Conservation (phyloP, 371 early-diverging fungal genomes). For the Mucor piriformis region DNA sequence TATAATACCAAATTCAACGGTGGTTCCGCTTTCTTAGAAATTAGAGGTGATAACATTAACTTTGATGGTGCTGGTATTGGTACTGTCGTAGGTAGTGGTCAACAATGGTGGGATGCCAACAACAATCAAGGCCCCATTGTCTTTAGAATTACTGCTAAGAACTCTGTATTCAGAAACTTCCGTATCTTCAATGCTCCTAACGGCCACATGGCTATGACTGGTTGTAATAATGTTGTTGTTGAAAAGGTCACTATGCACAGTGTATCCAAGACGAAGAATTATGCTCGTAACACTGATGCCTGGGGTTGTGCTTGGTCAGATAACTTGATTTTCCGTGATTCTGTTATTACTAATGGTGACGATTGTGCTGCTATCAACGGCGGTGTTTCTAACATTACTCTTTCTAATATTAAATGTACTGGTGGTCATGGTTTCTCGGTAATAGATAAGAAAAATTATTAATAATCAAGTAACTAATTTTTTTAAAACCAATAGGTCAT, state of each 20-base stretch:
- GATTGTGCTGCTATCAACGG: constrained; percentile 42
- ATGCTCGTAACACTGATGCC: constrained; percentile 39
- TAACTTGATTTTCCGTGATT: constrained; percentile 28
- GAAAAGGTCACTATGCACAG: constrained; percentile 34
- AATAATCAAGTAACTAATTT: too few species aligned
- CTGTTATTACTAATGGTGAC: constrained; percentile 31
- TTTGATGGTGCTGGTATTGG: constrained; percentile 31
- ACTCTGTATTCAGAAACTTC: constrained; percentile 40
- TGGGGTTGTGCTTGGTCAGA: constrained; percentile 36
- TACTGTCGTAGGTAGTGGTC: constrained; percentile 32
- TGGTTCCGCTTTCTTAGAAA: constrained; percentile 28
- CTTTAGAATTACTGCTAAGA: constrained; percentile 29
- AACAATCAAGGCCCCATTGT: constrained; percentile 41
- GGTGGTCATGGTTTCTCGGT: constrained; percentile 35
- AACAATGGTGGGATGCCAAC: constrained; percentile 38
- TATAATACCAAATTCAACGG: constrained; percentile 30
- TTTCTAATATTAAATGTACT: constrained; percentile 29
- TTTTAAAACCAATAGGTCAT: constrained; percentile 9
- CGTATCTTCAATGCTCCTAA: constrained; percentile 34
- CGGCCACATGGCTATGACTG: constrained; percentile 37
- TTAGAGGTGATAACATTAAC: constrained; percentile 31
- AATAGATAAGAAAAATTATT: background rate
- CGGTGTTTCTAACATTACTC: constrained; percentile 29
- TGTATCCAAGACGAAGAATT: constrained; percentile 23
- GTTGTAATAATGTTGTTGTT: constrained; percentile 27